phyloP scores from a whole-genome alignment of 306 rosid species.

The Chamaecrista fasciculata region DNA sequence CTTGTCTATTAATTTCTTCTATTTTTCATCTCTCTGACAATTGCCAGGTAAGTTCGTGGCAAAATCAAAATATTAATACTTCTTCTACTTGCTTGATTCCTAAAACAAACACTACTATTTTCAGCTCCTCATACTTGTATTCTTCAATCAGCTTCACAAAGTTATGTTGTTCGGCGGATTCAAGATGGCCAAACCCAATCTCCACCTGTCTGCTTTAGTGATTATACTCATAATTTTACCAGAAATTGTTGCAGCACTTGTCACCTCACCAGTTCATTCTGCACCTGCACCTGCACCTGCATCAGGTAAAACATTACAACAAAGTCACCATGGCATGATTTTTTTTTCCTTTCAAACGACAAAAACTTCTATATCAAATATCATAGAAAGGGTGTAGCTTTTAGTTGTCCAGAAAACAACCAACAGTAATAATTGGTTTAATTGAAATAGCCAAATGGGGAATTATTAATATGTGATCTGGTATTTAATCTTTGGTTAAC shows the following conservation, averaged over 20 bases:
- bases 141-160: no score
- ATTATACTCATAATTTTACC: conserved; percentile 35
- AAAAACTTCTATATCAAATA: no score
- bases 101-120: background rate
- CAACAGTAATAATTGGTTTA: no score
- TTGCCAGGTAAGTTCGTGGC: background rate
- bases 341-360: no score
- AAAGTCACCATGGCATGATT: no score
- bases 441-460: no score
- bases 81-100: no score
- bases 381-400: no score
- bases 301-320: conserved; percentile 33
- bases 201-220: conserved; percentile 9
- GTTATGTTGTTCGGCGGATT: conserved; percentile 26
- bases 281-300: background rate
- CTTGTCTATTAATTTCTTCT: no score
- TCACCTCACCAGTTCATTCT: background rate
- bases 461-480: background rate
- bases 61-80: background rate
- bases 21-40: background rate
- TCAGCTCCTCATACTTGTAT: background rate
- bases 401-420: no score
- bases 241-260: conserved; percentile 34
- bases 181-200: conserved; percentile 36
- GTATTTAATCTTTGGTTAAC: conserved; percentile 17